Conservation (phyloP, 768 basidiomycete species). For the Tylopilus subfusipes region DNA sequence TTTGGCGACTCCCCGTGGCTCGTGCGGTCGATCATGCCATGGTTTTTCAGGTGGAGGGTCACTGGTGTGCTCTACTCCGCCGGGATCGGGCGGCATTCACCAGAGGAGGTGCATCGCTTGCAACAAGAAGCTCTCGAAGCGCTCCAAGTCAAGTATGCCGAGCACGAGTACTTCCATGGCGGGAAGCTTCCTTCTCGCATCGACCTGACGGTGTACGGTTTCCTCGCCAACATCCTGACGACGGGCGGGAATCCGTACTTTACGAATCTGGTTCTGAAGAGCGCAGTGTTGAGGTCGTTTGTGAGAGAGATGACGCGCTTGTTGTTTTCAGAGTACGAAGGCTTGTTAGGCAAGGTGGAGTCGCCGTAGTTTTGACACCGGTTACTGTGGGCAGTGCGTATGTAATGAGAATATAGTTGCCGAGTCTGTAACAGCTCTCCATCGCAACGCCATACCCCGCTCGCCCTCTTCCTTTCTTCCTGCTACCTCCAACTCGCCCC, state of each 20-base stretch:
- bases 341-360: slow-evolving; percentile 11
- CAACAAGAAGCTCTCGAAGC: slow-evolving; percentile 31
- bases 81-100: slow-evolving; percentile 33
- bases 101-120: slow-evolving; percentile 30
- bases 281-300: slow-evolving; percentile 17
- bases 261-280: slow-evolving; percentile 19
- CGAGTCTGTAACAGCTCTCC: background rate
- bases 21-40: slow-evolving; percentile 21
- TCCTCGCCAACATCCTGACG: slow-evolving; percentile 30
- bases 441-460: slow-evolving; percentile 22
- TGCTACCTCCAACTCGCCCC: background rate
- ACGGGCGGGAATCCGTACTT: slow-evolving; percentile 27
- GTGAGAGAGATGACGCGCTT: slow-evolving; percentile 22
- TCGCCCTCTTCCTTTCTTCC: background rate
- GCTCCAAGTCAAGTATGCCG: slow-evolving; percentile 27
- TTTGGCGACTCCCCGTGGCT: slow-evolving; percentile 17
- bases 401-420: background rate
- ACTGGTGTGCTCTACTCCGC: slow-evolving; percentile 14
- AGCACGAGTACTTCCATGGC: slow-evolving; percentile 26
- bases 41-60: slow-evolving; percentile 22
- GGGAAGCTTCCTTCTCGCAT: slow-evolving; percentile 26
- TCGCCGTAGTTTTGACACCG: background rate
- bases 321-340: slow-evolving; percentile 29
- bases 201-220: slow-evolving; percentile 29
- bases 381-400: background rate